These are phyloP conservation scores for Penicillium flavigenum DNA, from an alignment of 495 filamentous ascomycete genomes.

Conservation along the genomic window DNA sequence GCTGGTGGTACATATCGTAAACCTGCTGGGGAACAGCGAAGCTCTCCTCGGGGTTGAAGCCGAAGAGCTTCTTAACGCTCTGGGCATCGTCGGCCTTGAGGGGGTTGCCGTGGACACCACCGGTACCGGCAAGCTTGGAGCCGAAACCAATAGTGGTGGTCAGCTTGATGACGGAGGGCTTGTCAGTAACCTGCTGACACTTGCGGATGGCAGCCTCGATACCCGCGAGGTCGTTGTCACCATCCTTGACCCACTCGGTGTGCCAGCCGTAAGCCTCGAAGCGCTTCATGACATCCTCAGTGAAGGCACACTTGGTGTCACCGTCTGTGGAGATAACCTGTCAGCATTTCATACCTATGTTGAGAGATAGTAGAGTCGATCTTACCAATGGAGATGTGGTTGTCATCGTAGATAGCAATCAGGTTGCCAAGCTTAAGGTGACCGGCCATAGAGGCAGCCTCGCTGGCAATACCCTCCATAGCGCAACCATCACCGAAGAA, in stretches of 20 bases:
- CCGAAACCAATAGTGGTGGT: constrained; percentile 98
- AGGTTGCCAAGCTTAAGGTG: constrained; percentile 97
- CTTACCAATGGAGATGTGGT: constrained; percentile 90
- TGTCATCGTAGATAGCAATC: constrained; percentile 96
- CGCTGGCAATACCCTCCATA: constrained; percentile 95
- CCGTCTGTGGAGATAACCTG: constrained; percentile 58
- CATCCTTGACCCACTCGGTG: constrained; percentile 77
- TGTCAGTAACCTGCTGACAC: constrained; percentile 85
- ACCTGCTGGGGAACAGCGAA: constrained; percentile 95
- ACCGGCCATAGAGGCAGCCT: constrained; percentile 89
- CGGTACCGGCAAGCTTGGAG: constrained; percentile 88
- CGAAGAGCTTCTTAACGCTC: constrained; percentile 88
- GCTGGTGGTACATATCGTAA: constrained; percentile 85
- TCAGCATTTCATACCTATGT: constrained; percentile 7
- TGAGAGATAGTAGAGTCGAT: background rate
- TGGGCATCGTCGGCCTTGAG: constrained; percentile 92
- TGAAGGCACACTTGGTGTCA: constrained; percentile 93
- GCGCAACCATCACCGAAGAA: constrained; percentile 99
- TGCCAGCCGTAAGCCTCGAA: constrained; percentile 99
- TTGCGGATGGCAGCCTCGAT: constrained; percentile 88
- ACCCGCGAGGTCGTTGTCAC: constrained; percentile 82
- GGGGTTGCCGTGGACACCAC: constrained; percentile 91
- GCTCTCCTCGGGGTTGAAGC: constrained; percentile 90
- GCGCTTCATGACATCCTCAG: constrained; percentile 92
- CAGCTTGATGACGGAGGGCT: constrained; percentile 95